Conservation (phyloP, 2,329 filamentous ascomycete genomes). For the Pyrenochaeta sp. region DNA sequence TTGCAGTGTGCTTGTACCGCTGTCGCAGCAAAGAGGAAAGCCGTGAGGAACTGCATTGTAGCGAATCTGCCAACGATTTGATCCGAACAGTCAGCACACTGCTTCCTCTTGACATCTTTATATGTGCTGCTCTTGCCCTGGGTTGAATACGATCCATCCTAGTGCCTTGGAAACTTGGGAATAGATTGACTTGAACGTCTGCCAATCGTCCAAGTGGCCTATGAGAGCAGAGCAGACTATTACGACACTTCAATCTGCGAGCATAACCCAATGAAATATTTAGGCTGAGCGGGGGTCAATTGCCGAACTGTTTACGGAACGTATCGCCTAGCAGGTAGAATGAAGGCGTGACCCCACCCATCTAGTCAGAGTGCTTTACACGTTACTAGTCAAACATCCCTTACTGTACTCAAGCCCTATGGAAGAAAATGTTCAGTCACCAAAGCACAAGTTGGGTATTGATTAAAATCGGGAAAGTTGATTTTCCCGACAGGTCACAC, state of each 20-base stretch:
- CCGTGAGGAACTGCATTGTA: slow-evolving; percentile 28
- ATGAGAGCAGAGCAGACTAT: slow-evolving; percentile 1
- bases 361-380: too few species aligned
- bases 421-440: not conserved
- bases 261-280: slow-evolving; percentile 1
- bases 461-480: slow-evolving; percentile 3
- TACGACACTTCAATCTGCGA: not conserved
- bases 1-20: slow-evolving; percentile 37
- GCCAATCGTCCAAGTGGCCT: not conserved
- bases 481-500: slow-evolving; percentile 3
- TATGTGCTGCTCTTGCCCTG: not conserved
- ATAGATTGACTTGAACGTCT: slow-evolving; percentile 1
- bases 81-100: not conserved
- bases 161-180: not conserved
- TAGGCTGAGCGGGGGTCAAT: not conserved
- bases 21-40: slow-evolving; percentile 25
- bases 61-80: not conserved
- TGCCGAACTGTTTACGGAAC: slow-evolving; percentile 9
- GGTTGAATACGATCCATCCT: not conserved
- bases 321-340: not conserved
- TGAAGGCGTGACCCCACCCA: slow-evolving; percentile 1
- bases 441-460: not conserved
- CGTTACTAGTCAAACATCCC: not conserved
- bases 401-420: not conserved
- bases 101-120: not conserved